Conservation (phyloP, 331 rosid species). For the Rosa hybrid region DNA sequence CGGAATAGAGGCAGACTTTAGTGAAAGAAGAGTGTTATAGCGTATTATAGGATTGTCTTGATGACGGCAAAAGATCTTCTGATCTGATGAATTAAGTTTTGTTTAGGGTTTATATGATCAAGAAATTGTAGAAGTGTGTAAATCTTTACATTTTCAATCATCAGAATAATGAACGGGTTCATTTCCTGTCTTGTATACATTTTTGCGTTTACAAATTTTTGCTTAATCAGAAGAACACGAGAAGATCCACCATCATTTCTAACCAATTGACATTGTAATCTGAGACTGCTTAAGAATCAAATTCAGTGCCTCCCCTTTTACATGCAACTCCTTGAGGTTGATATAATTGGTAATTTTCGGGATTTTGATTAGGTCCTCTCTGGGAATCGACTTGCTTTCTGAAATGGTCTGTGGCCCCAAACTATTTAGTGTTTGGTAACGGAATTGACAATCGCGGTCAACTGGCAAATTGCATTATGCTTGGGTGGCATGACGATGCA, state of each 20-base stretch:
- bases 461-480: neutral
- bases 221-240: neutral
- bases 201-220: neutral
- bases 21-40: neutral
- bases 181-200: neutral
- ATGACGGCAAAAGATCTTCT: neutral
- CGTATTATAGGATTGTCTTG: neutral
- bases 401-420: neutral
- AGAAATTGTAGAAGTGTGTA: slow-evolving; percentile 11
- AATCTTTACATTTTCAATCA: neutral
- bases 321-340: neutral
- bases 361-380: neutral
- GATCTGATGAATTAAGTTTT: neutral
- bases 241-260: neutral
- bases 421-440: neutral
- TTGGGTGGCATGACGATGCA: neutral
- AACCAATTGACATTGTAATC: neutral
- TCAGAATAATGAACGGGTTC: slow-evolving; percentile 4
- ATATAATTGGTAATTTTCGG: neutral
- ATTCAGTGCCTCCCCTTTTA: neutral
- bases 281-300: neutral
- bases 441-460: neutral
- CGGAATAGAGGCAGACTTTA: slow-evolving; percentile 42
- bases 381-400: neutral
- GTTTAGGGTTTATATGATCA: neutral